phyloP scores from a whole-genome alignment of 176 grass and related monocot species.

The Elaeis guineensis region DNA sequence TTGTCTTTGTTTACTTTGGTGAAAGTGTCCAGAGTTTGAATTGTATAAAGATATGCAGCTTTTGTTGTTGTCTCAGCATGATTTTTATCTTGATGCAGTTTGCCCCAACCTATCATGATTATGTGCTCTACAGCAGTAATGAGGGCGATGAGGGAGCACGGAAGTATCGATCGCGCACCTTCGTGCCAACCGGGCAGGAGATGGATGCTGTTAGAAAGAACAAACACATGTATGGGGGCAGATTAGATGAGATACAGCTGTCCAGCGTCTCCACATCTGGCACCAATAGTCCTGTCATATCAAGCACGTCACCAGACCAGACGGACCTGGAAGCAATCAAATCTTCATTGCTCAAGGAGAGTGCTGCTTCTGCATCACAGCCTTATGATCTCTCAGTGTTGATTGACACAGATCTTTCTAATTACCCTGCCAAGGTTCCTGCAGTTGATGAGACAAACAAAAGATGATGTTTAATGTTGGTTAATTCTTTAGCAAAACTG shows the following conservation, averaged over 20 bases:
- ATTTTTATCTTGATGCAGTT: slow-evolving; percentile 27
- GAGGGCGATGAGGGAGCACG: slow-evolving; percentile 40
- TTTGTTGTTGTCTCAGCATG: no score
- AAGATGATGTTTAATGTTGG: slow-evolving; percentile 33
- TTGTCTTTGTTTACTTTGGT: no score
- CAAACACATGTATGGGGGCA: slow-evolving; percentile 19
- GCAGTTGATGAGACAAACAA: slow-evolving; percentile 39
- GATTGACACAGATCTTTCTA: slow-evolving; percentile 36
- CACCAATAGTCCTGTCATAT: slow-evolving; percentile 2
- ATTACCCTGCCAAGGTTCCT: slow-evolving; percentile 42
- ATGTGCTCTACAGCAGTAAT: slow-evolving; percentile 77
- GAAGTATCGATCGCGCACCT: slow-evolving; percentile 60
- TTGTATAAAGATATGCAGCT: no score
- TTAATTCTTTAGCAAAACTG: background rate
- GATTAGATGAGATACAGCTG: slow-evolving; percentile 25
- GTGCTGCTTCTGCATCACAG: slow-evolving; percentile 39
- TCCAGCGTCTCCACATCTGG: slow-evolving; percentile 20
- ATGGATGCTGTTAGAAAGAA: slow-evolving; percentile 49
- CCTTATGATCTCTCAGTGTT: slow-evolving; percentile 65
- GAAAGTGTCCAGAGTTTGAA: no score
- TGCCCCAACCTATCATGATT: slow-evolving; percentile 90
- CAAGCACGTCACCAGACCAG: slow-evolving; percentile 9
- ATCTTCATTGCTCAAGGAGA: slow-evolving; percentile 64
- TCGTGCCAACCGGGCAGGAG: slow-evolving; percentile 49
- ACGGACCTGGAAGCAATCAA: slow-evolving; percentile 74